A percentile compares a stretch with the other conserved stretches of the same genome.
phyloP scores from a whole-genome alignment of 176 grass and related monocot species.

The Phoenix roebelenii region DNA sequence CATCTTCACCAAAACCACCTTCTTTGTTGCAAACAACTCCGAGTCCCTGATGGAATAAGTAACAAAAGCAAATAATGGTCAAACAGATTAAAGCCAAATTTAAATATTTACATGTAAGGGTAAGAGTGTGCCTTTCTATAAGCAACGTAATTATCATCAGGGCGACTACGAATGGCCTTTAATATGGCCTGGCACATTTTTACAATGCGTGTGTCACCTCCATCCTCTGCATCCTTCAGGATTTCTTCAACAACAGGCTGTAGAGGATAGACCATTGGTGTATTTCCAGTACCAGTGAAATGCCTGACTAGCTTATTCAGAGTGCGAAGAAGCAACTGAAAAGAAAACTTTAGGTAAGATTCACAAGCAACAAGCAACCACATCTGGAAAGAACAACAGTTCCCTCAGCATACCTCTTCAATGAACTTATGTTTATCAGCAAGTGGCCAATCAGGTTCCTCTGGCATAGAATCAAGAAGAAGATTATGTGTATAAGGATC shows the following conservation, averaged over 20 bases:
- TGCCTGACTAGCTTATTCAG: conserved; percentile 87
- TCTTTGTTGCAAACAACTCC: conserved; percentile 96
- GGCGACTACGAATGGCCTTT: conserved; percentile 53
- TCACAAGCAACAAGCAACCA: conserved; percentile 18
- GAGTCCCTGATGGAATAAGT: conserved; percentile 47
- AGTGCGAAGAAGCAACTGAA: conserved; percentile 73
- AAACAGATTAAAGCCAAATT: conserved; percentile 2
- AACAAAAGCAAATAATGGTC: conserved; percentile 9
- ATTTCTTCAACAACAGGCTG: conserved; percentile 81
- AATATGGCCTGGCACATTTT: conserved; percentile 76
- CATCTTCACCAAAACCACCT: conserved; percentile 74
- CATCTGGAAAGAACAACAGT: background rate
- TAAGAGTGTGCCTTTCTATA: conserved; percentile 71
- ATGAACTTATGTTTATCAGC: conserved; percentile 79
- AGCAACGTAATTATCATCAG: conserved; percentile 87
- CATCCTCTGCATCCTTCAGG: conserved; percentile 59
- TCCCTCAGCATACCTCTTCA: conserved; percentile 63
- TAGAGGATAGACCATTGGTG: conserved; percentile 88
- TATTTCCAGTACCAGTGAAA: conserved; percentile 84
- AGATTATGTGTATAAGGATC: conserved; percentile 99
- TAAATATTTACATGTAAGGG: background rate
- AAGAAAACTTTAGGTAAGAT: conserved; percentile 13
- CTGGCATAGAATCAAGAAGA: conserved; percentile 78
- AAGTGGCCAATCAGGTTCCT: conserved; percentile 49
- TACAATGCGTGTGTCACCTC: conserved; percentile 35